Evolutionary conservation across 345 rosid genomes (phyloP).

Genomic region (Populus ilicifolia): DNA sequence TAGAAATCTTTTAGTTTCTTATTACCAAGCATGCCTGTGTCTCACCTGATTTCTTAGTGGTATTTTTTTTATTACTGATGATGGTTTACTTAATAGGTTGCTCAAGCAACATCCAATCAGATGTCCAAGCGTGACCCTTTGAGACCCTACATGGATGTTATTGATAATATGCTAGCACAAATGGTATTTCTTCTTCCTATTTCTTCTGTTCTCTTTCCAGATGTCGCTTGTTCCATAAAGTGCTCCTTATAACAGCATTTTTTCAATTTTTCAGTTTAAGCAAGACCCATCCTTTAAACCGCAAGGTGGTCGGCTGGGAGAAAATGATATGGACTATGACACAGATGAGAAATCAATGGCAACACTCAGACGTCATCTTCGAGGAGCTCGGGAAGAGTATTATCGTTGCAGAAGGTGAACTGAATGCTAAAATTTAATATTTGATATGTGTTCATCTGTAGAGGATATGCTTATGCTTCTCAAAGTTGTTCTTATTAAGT

Average conservation of each 20-base stretch:
- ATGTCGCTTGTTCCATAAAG: not conserved
- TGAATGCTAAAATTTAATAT: not conserved
- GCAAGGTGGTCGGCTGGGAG: slow-evolving; percentile 96
- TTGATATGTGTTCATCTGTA: not conserved
- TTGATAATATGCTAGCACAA: slow-evolving; percentile 76
- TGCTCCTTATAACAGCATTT: slow-evolving; percentile 11
- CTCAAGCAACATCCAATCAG: slow-evolving; percentile 98
- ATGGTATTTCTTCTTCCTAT: slow-evolving; percentile 53
- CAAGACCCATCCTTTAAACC: slow-evolving; percentile 96
- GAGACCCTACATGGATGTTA: slow-evolving; percentile 94
- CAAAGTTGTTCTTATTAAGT: not conserved
- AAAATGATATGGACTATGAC: slow-evolving; percentile 99
- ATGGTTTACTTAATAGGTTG: slow-evolving; percentile 58
- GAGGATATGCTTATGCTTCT: not conserved
- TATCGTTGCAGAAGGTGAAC: slow-evolving; percentile 88
- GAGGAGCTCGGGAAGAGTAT: slow-evolving; percentile 86
- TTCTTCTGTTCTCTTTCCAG: not conserved
- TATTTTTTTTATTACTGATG: not conserved
- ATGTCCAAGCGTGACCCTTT: slow-evolving; percentile 99
- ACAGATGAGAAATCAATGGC: slow-evolving; percentile 99
- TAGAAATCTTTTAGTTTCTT: not conserved
- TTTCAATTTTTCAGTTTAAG: slow-evolving; percentile 53
- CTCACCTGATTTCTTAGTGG: not conserved
- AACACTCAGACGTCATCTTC: slow-evolving; percentile 90
- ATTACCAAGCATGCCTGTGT: not conserved